Evolutionary conservation across 192 early-diverging fungal genomes (phyloP).

Genomic region (Podila horticola): DNA sequence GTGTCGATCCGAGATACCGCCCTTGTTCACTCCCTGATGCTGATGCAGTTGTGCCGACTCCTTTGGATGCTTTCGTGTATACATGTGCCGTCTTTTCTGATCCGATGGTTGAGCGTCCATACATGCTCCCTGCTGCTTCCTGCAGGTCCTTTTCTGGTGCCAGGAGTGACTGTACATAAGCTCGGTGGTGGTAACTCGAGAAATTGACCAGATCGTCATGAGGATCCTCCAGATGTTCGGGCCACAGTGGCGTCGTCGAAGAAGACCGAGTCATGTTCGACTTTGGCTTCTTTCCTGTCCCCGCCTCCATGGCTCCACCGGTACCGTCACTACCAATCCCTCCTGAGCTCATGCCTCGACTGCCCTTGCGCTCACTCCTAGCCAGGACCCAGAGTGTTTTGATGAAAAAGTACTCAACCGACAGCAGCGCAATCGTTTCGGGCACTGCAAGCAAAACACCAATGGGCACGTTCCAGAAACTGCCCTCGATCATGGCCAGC

Average conservation of each 20-base stretch:
- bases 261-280: constrained; percentile 21
- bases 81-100: constrained; percentile 22
- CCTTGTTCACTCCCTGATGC: neutral
- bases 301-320: neutral
- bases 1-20: constrained; percentile 26
- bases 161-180: constrained; percentile 34
- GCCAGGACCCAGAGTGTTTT: constrained; percentile 36
- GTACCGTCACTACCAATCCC: neutral
- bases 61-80: neutral
- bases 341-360: constrained; percentile 4
- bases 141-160: constrained; percentile 15
- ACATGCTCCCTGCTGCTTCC: constrained; percentile 48
- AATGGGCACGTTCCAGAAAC: constrained; percentile 34
- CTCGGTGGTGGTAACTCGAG: constrained; percentile 37
- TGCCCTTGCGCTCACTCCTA: neutral
- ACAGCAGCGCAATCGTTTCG: constrained; percentile 37
- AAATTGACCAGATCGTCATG: constrained; percentile 34
- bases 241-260: constrained; percentile 27
- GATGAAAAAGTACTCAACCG: constrained; percentile 30
- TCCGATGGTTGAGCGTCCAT: constrained; percentile 39
- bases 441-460: constrained; percentile 42
- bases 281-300: neutral
- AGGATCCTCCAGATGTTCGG: constrained; percentile 5
- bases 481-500: constrained; percentile 24
- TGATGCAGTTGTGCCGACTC: neutral